Evolutionary conservation across 1,284 basidiomycete species (phyloP), one percentile per base, ranked within the genome.

Genomic region (Irpex sp.): DNA sequence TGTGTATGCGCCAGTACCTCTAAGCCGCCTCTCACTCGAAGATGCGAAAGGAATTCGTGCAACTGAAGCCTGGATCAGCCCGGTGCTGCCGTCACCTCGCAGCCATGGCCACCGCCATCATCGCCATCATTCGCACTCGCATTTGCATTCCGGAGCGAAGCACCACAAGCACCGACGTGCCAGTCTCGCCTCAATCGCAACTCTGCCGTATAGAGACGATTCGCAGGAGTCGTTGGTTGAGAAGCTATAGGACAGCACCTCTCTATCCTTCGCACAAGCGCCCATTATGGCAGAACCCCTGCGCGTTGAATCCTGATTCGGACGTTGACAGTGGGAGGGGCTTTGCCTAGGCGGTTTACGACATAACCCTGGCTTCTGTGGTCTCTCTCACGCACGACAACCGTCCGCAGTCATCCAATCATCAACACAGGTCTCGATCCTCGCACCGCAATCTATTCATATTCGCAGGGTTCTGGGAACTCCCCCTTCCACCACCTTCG

Each of bases 1-100:
- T 31, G 81, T 91, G n/a, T 91, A 90, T 69, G 85, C 87, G n/a
- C 87, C 88, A 4, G 81, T 91, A 2, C 81, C 87, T 0, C 71
- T 88, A 46, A 78, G 75, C 64, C 78, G 82, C 11, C 74, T 90
- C 17, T 77, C 84, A 3, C 80, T 83, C 37, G 70, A 77, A 43
- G 76, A 81, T n/a, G 80, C 83, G 36, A 71, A 85, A 11, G 81
- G 83, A n/a, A 77, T 83, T 63, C 79, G 79, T 54, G 87, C 87
- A 26, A 84, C 78, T 36, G 87, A 89, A 68, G 88, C 86, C 9
- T 91, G 89, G 89, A 78, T 91, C 67, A 54, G 65, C n/a, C 56
- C 36, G 3, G 9, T n/a, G 19, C 31, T 58, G 17, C 65, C 58
- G n/a, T 21, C 61, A 19, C 63, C 49, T 65, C 67, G 35, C 73